These are phyloP conservation scores for Ehretia macrophylla DNA, from an alignment of 257 asterid species.

Conservation along the genomic window DNA sequence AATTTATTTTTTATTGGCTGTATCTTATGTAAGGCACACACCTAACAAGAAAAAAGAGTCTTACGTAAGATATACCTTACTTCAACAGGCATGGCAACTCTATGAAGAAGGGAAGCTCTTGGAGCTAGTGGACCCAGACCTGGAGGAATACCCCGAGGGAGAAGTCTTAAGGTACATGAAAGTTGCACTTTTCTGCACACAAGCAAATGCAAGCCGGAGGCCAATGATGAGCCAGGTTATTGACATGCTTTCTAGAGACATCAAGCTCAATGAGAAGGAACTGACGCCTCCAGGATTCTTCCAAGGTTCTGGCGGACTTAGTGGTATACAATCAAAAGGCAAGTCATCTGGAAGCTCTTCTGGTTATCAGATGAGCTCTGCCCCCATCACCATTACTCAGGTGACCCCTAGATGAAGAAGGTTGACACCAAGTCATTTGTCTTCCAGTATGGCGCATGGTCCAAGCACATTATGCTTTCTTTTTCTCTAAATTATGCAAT, in stretches of 20 bases:
- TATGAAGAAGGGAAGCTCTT: slow-evolving; percentile 53
- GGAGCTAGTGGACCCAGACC: slow-evolving; percentile 71
- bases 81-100: slow-evolving; percentile 73
- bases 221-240: slow-evolving; percentile 86
- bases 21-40: too few relatives aligned
- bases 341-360: slow-evolving; percentile 51
- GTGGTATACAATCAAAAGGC: slow-evolving; percentile 30
- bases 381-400: slow-evolving; percentile 49
- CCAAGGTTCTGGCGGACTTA: slow-evolving; percentile 38
- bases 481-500: too few relatives aligned
- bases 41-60: too few relatives aligned
- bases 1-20: too few relatives aligned
- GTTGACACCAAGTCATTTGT: slow-evolving; percentile 6
- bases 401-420: slow-evolving; percentile 63
- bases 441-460: not conserved
- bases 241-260: slow-evolving; percentile 71
- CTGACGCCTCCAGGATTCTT: slow-evolving; percentile 81
- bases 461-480: too few relatives aligned
- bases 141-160: slow-evolving; percentile 50
- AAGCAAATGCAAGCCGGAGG: slow-evolving; percentile 76
- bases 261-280: slow-evolving; percentile 60
- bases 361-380: slow-evolving; percentile 53
- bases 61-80: slow-evolving; percentile 4
- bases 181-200: slow-evolving; percentile 87
- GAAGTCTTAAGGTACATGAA: slow-evolving; percentile 65